phyloP scores from a whole-genome alignment of 2,329 filamentous ascomycete species.

The Fusarium newnesense region DNA sequence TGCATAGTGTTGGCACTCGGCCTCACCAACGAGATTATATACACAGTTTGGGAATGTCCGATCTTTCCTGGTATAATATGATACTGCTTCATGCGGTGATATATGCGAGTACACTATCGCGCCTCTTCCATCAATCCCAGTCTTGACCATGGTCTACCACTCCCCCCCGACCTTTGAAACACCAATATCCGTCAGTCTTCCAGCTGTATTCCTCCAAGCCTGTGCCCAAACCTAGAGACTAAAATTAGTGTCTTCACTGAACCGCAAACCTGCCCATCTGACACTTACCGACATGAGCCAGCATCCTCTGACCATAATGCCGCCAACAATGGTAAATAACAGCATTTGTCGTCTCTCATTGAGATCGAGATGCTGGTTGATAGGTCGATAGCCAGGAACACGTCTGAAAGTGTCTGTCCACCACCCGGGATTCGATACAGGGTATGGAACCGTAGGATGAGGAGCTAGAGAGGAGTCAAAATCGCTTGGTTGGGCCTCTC shows the following conservation, averaged over 20 bases:
- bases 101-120: neutral
- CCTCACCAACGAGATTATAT: too few relatives aligned
- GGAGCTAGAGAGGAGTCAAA: neutral
- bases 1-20: neutral
- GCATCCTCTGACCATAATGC: conserved; percentile 1
- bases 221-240: neutral
- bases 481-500: conserved; percentile 2
- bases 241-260: neutral
- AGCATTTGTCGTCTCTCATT: neutral
- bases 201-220: neutral
- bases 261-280: too few relatives aligned
- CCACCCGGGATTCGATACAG: conserved; percentile 6
- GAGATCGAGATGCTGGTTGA: neutral
- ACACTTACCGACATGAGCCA: neutral
- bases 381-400: neutral
- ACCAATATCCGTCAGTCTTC: neutral
- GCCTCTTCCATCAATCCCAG: neutral
- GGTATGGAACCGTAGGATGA: neutral
- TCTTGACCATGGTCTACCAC: neutral
- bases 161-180: neutral
- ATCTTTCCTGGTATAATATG: too few relatives aligned
- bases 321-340: neutral
- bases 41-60: neutral
- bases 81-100: too few relatives aligned
- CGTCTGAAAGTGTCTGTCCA: neutral